A percentile compares a stretch with the other conserved stretches of the same genome.
Conservation (phyloP, 306 rosid species). For the Begonia peltatifolia region DNA sequence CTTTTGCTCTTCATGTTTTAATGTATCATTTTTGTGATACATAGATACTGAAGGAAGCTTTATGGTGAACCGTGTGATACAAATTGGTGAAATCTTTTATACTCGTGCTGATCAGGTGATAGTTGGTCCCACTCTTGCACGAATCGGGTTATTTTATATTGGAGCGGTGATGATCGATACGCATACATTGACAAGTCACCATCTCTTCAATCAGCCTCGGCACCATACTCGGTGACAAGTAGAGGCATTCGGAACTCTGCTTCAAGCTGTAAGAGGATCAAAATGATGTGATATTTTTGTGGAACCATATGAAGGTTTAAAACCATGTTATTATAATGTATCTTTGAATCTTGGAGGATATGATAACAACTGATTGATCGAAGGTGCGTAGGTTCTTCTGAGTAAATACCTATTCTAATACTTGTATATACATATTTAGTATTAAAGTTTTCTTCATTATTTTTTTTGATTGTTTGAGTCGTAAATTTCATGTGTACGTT, state of each 20-base stretch:
- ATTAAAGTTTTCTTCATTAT: no score
- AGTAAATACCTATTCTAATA: no score
- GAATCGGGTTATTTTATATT: constrained; percentile 63
- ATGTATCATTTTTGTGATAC: neutral
- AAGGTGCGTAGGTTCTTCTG: no score
- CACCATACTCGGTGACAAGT: constrained; percentile 55
- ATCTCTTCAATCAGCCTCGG: constrained; percentile 50
- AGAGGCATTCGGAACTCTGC: constrained; percentile 53
- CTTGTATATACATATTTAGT: no score
- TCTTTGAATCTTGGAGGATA: no score
- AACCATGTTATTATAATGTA: no score
- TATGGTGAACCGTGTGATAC: constrained; percentile 72
- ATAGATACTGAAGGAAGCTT: no score
- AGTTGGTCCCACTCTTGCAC: constrained; percentile 97
- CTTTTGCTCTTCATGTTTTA: constrained; percentile 4
- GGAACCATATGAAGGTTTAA: no score
- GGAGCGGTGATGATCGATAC: constrained; percentile 56
- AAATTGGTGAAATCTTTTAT: constrained; percentile 52
- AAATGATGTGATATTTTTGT: constrained; percentile 24
- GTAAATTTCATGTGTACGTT: no score
- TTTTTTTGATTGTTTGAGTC: no score
- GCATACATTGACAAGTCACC: constrained; percentile 82
- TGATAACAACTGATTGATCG: no score
- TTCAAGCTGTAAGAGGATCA: constrained; percentile 37
- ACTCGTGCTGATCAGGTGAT: constrained; percentile 44